phyloP scores from a whole-genome alignment of 2,329 filamentous ascomycete species.

The Escovopsis sp. region DNA sequence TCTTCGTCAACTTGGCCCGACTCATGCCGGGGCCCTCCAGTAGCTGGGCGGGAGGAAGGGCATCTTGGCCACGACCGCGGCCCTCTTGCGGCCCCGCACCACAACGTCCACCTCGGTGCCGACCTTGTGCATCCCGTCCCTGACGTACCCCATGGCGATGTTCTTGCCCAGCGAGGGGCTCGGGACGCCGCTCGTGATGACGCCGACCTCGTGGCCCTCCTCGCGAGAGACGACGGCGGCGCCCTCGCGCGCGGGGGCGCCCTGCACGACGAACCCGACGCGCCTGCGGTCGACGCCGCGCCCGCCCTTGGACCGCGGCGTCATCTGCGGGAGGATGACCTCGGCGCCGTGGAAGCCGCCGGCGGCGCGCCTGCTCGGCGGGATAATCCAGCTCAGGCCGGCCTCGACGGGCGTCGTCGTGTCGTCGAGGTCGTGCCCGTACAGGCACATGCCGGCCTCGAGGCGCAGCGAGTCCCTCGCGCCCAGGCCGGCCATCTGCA shows the following conservation, averaged over 20 bases:
- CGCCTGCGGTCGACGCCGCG: conserved; percentile 55
- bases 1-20: background rate
- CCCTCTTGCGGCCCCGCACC: conserved; percentile 61
- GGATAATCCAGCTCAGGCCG: conserved; percentile 61
- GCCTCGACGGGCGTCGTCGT: conserved; percentile 45
- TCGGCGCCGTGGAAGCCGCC: conserved; percentile 79
- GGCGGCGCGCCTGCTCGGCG: conserved; percentile 50
- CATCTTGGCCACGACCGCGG: conserved; percentile 71
- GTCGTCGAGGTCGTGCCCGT: conserved; percentile 93
- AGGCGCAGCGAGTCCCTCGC: conserved; percentile 84
- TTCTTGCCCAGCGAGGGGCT: conserved; percentile 78
- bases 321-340: conserved; percentile 62
- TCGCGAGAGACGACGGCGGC: conserved; percentile 48
- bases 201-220: conserved; percentile 54
- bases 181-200: conserved; percentile 78
- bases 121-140: conserved; percentile 65
- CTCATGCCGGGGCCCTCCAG: conserved; percentile 20
- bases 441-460: conserved; percentile 98
- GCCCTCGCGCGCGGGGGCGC: conserved; percentile 80
- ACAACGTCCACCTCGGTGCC: conserved; percentile 69
- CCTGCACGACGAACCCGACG: conserved; percentile 69
- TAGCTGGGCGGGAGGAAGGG: conserved; percentile 76
- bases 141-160: conserved; percentile 90
- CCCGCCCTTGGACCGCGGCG: conserved; percentile 57
- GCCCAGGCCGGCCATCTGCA: conserved; percentile 76